Percentiles rank a stretch among this genome's conserved stretches.
phyloP scores from a whole-genome alignment of 306 rosid genomes.

The Abrus pulchellus region DNA sequence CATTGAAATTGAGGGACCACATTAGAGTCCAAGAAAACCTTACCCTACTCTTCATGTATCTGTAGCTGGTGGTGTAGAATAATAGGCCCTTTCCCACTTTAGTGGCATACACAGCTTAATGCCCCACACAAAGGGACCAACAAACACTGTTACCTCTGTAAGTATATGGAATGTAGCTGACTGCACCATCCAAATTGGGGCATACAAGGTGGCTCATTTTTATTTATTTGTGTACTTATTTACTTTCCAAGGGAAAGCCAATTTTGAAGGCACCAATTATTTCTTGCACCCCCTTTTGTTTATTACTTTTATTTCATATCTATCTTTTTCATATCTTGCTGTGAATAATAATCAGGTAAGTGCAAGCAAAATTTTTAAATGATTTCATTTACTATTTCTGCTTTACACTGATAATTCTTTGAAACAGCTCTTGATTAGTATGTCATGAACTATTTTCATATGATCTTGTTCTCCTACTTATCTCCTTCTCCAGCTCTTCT shows the following conservation, averaged over 20 bases:
- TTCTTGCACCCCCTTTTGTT: background rate
- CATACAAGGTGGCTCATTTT: background rate
- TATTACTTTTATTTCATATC: background rate
- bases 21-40: background rate
- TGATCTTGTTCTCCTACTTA: constrained; percentile 66
- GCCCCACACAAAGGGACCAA: constrained; percentile 41
- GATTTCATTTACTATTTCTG: constrained; percentile 37
- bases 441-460: constrained; percentile 47
- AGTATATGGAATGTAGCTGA: constrained; percentile 29
- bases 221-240: background rate
- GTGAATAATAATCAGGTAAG: background rate
- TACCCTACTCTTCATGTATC: background rate
- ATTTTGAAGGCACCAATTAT: constrained; percentile 40
- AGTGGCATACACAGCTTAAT: constrained; percentile 23
- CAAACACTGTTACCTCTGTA: background rate
- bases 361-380: constrained; percentile 26
- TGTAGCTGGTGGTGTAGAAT: background rate
- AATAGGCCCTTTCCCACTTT: background rate
- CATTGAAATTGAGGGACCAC: background rate
- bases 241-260: background rate
- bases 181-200: background rate
- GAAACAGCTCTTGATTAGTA: constrained; percentile 26
- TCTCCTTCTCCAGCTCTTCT: constrained; percentile 89
- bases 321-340: background rate
- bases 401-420: constrained; percentile 43